Percentiles rank a stretch among this genome's conserved stretches.
Evolutionary conservation across 805 yeast species (phyloP).

Genomic region (Teunomyces barrocoloradensis): DNA sequence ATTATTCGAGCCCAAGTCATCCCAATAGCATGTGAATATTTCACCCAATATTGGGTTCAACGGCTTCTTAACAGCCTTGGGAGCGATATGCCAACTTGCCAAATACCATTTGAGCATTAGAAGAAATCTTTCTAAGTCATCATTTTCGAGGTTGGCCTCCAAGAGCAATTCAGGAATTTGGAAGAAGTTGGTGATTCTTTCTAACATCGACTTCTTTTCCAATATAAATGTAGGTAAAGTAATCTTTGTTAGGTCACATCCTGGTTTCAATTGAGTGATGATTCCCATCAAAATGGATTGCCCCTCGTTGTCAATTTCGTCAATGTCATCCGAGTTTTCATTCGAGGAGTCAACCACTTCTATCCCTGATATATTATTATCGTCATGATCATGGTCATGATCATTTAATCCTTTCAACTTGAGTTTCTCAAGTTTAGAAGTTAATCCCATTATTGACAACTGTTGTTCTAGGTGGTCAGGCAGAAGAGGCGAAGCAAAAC

Average conservation of each 20-base stretch:
- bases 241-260: slow-evolving; percentile 84
- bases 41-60: slow-evolving; percentile 94
- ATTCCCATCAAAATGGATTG: slow-evolving; percentile 84
- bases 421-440: slow-evolving; percentile 27
- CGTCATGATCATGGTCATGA: slow-evolving; percentile 1
- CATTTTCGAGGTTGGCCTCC: slow-evolving; percentile 59
- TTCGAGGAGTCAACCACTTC: neutral
- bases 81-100: slow-evolving; percentile 97
- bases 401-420: slow-evolving; percentile 15
- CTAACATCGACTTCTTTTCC: slow-evolving; percentile 94
- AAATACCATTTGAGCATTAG: slow-evolving; percentile 84
- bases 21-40: slow-evolving; percentile 90
- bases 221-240: slow-evolving; percentile 93
- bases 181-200: slow-evolving; percentile 85
- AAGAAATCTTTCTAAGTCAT: slow-evolving; percentile 67
- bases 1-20: slow-evolving; percentile 61
- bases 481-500: neutral
- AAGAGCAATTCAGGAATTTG: slow-evolving; percentile 75
- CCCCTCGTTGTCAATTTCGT: slow-evolving; percentile 88
- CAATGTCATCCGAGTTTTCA: slow-evolving; percentile 63
- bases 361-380: neutral
- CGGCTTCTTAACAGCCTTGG: slow-evolving; percentile 97
- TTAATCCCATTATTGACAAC: slow-evolving; percentile 23
- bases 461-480: neutral
- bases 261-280: slow-evolving; percentile 88